These are phyloP conservation scores for Cubamyces lactineus DNA, from an alignment of 768 basidiomycete species.

Conservation along the genomic window DNA sequence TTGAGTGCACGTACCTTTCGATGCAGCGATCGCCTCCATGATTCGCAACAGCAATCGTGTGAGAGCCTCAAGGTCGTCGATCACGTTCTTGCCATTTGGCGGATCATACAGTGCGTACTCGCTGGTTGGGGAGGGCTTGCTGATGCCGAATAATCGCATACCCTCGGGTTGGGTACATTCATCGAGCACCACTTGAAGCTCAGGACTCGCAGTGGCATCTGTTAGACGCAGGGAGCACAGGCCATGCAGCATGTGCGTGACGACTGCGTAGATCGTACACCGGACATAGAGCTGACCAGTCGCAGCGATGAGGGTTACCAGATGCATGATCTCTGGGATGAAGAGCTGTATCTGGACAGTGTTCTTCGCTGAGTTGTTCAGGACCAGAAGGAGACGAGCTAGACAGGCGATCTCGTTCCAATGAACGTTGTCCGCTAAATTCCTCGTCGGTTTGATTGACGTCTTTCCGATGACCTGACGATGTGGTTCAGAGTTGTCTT, in stretches of 20 bases:
- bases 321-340: constrained; percentile 81
- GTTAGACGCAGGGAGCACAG: constrained; percentile 64
- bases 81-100: constrained; percentile 51
- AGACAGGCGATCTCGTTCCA: constrained; percentile 86
- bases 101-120: constrained; percentile 68
- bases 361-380: constrained; percentile 68
- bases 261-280: constrained; percentile 78
- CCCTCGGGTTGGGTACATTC: constrained; percentile 59
- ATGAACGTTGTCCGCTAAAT: constrained; percentile 68
- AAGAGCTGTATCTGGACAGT: constrained; percentile 73
- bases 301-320: constrained; percentile 76
- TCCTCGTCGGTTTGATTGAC: constrained; percentile 61
- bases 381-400: constrained; percentile 71
- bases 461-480: constrained; percentile 73
- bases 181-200: constrained; percentile 64
- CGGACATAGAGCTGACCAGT: constrained; percentile 76
- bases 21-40: constrained; percentile 66
- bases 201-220: constrained; percentile 55
- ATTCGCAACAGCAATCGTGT: constrained; percentile 64
- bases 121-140: constrained; percentile 61
- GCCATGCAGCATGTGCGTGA: constrained; percentile 82
- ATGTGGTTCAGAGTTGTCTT: not conserved
- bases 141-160: constrained; percentile 75
- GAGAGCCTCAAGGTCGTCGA: constrained; percentile 71
- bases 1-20: constrained; percentile 57